Conservation (phyloP, 2,329 filamentous ascomycete genomes). For the Phaeosphaeria sp. region DNA sequence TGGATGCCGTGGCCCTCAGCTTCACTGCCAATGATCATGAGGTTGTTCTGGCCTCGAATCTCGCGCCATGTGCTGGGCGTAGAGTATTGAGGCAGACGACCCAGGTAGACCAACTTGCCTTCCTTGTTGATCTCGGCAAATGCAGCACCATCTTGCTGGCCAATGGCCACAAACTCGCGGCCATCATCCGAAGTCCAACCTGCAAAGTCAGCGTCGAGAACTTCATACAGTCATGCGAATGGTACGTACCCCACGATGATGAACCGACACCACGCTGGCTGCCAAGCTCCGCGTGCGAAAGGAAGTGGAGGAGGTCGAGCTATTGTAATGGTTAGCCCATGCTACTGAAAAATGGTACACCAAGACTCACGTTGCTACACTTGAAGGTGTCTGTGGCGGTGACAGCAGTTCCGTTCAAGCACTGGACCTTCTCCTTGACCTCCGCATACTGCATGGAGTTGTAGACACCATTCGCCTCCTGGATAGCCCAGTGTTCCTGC, state of each 20-base stretch:
- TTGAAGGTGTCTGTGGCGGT: constrained; percentile 46
- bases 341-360: not conserved
- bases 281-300: constrained; percentile 62
- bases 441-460: constrained; percentile 44
- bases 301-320: constrained; percentile 64
- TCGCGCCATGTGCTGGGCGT: constrained; percentile 61
- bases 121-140: constrained; percentile 61
- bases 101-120: constrained; percentile 61
- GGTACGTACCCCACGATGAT: constrained; percentile 54
- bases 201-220: constrained; percentile 7
- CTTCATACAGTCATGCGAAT: not conserved
- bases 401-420: constrained; percentile 47
- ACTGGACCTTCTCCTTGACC: constrained; percentile 42
- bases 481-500: constrained; percentile 48
- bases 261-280: constrained; percentile 53
- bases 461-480: constrained; percentile 41
- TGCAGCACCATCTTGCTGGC: constrained; percentile 62
- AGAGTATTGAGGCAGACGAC: constrained; percentile 58
- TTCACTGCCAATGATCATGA: constrained; percentile 53
- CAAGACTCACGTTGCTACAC: constrained; percentile 31
- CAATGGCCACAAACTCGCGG: constrained; percentile 63
- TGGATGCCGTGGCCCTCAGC: constrained; percentile 62
- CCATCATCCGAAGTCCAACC: constrained; percentile 60
- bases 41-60: constrained; percentile 56
- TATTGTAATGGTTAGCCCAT: constrained; percentile 1